These are phyloP conservation scores for Urtica urens DNA, from an alignment of 306 rosid genomes.

Conservation along the genomic window DNA sequence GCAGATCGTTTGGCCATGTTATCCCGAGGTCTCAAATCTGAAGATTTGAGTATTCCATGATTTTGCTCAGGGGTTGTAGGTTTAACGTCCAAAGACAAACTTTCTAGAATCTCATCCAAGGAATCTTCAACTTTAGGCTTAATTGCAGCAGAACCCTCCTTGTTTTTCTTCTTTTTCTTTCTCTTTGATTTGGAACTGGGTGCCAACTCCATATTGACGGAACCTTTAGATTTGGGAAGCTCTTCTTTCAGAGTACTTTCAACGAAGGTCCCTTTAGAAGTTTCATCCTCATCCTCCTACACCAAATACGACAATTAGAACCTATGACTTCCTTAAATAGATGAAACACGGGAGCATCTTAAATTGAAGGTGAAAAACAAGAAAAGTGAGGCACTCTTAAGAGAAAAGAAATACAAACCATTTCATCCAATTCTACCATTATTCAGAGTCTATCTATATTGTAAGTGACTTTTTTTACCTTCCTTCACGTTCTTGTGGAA, in stretches of 20 bases:
- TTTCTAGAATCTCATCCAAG: slow-evolving; percentile 49
- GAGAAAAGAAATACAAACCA: no score
- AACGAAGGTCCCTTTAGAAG: slow-evolving; percentile 9
- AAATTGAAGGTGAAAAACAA: no score
- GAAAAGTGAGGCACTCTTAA: no score
- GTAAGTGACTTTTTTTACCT: no score
- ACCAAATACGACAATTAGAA: slow-evolving; percentile 8
- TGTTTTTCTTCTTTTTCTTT: slow-evolving; percentile 77
- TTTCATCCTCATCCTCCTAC: slow-evolving; percentile 37
- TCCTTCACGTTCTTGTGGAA: no score
- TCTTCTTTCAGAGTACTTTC: slow-evolving; percentile 19
- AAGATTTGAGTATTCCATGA: slow-evolving; percentile 22
- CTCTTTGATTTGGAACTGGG: slow-evolving; percentile 59
- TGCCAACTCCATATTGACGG: slow-evolving; percentile 18
- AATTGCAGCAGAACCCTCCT: slow-evolving; percentile 36
- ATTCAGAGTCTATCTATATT: no score
- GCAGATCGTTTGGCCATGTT: slow-evolving; percentile 26
- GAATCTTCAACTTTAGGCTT: slow-evolving; percentile 32
- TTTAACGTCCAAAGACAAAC: slow-evolving; percentile 31
- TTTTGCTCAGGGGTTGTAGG: slow-evolving; percentile 14
- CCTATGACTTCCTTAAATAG: background rate
- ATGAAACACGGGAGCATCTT: no score
- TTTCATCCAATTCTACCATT: no score
- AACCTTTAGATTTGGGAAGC: slow-evolving; percentile 16
- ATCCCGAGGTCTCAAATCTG: slow-evolving; percentile 18